A percentile compares a stretch with the other conserved stretches of the same genome.
These are phyloP conservation scores for Eleusine coracana DNA, from an alignment of 176 grass and related monocot genomes.

Conservation along the genomic window DNA sequence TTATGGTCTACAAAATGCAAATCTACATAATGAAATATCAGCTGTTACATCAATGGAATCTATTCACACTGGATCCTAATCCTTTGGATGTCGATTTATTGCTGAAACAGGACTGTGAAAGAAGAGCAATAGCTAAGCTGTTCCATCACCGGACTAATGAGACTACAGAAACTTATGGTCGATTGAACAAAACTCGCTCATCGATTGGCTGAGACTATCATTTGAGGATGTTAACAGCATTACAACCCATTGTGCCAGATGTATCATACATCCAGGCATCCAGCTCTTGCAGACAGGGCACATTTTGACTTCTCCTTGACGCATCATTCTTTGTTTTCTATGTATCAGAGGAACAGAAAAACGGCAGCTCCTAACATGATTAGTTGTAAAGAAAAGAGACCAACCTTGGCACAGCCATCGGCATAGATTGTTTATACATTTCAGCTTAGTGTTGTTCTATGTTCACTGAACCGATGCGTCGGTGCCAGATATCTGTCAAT, in stretches of 20 bases:
- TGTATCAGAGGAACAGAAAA: slow-evolving; percentile 8
- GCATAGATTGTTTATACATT: slow-evolving; percentile 1
- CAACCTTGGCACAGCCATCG: slow-evolving; percentile 2
- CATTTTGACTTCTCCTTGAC: background rate
- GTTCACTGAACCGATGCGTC: background rate
- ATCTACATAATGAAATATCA: slow-evolving; percentile 5
- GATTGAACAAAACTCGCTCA: slow-evolving; percentile 14
- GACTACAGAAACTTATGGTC: slow-evolving; percentile 32
- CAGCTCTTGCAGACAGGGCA: background rate
- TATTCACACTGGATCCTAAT: slow-evolving; percentile 23
- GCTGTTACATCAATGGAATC: background rate
- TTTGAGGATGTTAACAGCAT: slow-evolving; percentile 19
- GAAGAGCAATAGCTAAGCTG: slow-evolving; percentile 81
- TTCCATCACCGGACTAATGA: slow-evolving; percentile 69
- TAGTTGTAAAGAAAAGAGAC: slow-evolving; percentile 6
- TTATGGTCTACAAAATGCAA: background rate
- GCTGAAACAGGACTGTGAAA: slow-evolving; percentile 75
- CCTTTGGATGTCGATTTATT: slow-evolving; percentile 24
- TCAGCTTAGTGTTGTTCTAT: slow-evolving; percentile 7
- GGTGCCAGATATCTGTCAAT: background rate
- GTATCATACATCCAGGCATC: background rate
- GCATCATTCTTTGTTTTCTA: background rate
- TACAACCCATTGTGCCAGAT: background rate
- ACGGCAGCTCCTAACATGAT: slow-evolving; percentile 1
- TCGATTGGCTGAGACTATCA: slow-evolving; percentile 8